Evolutionary conservation across 2,329 filamentous ascomycete genomes (phyloP).

Genomic region (Ceratocystis huliohia): DNA sequence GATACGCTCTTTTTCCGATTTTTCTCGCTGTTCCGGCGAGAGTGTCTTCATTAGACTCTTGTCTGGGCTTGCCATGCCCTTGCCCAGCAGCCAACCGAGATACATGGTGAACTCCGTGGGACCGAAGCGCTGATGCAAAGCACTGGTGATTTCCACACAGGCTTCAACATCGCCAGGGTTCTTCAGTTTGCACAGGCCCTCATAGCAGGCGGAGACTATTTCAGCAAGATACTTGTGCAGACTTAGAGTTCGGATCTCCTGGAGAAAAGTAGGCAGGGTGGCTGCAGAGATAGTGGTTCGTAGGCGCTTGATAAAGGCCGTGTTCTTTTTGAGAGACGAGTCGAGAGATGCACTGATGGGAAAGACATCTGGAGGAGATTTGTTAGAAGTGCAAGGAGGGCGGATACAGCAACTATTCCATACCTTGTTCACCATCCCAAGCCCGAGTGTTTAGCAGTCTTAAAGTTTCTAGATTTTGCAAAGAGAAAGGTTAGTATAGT

Average conservation of each 20-base stretch:
- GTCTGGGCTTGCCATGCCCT: slow-evolving; percentile 82
- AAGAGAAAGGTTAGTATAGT: background rate
- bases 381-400: slow-evolving; percentile 22
- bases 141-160: slow-evolving; percentile 83
- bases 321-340: slow-evolving; percentile 95
- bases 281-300: slow-evolving; percentile 76
- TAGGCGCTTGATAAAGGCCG: slow-evolving; percentile 90
- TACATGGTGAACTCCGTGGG: slow-evolving; percentile 81
- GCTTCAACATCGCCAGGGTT: slow-evolving; percentile 82
- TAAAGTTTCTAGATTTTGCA: slow-evolving; percentile 33
- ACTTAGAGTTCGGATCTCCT: slow-evolving; percentile 81
- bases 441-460: slow-evolving; percentile 75
- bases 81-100: slow-evolving; percentile 82
- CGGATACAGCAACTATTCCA: slow-evolving; percentile 16
- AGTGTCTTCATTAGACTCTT: slow-evolving; percentile 69
- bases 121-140: slow-evolving; percentile 90
- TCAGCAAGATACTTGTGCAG: slow-evolving; percentile 95
- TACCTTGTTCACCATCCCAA: slow-evolving; percentile 83
- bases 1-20: slow-evolving; percentile 89
- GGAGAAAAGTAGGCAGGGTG: slow-evolving; percentile 69
- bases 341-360: slow-evolving; percentile 68
- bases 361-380: slow-evolving; percentile 52
- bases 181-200: slow-evolving; percentile 85
- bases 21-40: slow-evolving; percentile 69
- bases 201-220: slow-evolving; percentile 89